Evolutionary conservation across 495 filamentous ascomycete species (phyloP).

Genomic region (Hypoxylon lenormandii): DNA sequence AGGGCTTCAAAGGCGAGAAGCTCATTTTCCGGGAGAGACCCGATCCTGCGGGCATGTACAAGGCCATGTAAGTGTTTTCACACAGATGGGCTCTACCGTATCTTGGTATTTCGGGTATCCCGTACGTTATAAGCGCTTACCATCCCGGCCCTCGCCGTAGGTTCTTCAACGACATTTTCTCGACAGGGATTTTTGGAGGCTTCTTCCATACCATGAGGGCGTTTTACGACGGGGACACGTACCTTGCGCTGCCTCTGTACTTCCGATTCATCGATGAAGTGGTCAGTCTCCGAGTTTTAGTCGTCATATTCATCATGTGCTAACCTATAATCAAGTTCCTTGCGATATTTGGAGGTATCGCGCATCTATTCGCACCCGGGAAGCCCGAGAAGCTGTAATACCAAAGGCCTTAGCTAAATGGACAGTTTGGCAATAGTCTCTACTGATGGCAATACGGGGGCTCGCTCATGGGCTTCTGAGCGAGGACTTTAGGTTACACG

Average conservation of each 20-base stretch:
- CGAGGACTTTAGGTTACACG: neutral
- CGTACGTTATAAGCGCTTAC: neutral
- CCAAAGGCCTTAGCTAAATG: neutral
- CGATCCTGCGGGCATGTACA: slow-evolving; percentile 38
- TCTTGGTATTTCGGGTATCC: neutral
- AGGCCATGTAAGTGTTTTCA: slow-evolving; percentile 31
- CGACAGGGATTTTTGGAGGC: slow-evolving; percentile 24
- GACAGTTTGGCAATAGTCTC: no score
- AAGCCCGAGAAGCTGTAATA: slow-evolving; percentile 24
- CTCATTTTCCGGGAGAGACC: slow-evolving; percentile 32
- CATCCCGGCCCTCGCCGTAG: slow-evolving; percentile 4
- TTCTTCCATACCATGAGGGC: slow-evolving; percentile 37
- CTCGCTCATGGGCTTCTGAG: no score
- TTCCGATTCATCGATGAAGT: slow-evolving; percentile 33
- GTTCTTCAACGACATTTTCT: slow-evolving; percentile 45
- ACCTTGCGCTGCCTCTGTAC: slow-evolving; percentile 33
- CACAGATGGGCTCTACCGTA: neutral
- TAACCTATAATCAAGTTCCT: slow-evolving; percentile 30
- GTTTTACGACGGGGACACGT: slow-evolving; percentile 38
- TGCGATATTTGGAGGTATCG: slow-evolving; percentile 33
- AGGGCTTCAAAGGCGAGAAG: slow-evolving; percentile 33
- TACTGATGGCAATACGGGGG: no score
- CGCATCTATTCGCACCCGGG: slow-evolving; percentile 32
- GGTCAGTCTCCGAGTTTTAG: slow-evolving; percentile 12
- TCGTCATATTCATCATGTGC: neutral